phyloP scores from a whole-genome alignment of 208 protist species.

The Herpetomonas tarakana region DNA sequence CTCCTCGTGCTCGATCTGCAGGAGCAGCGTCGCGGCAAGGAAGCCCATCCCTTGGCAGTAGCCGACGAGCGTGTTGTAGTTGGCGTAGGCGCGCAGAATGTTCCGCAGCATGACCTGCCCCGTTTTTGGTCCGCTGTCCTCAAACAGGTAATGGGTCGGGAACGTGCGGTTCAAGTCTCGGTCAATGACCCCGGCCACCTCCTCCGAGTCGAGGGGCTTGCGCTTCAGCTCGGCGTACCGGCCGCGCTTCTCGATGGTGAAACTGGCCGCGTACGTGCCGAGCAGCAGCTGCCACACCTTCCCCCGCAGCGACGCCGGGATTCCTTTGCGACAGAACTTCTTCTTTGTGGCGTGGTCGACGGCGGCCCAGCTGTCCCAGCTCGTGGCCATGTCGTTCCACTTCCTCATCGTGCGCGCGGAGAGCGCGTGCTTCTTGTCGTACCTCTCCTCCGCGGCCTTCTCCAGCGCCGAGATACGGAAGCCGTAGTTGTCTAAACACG shows the following conservation, averaged over 20 bases:
- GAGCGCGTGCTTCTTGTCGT: conserved; percentile 14
- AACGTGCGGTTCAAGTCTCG: conserved; percentile 86
- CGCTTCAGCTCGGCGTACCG: conserved; percentile 31
- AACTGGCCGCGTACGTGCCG: conserved; percentile 21
- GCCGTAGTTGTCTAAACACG: conserved; percentile 61
- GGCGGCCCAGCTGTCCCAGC: conserved; percentile 25
- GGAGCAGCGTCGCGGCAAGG: conserved; percentile 74
- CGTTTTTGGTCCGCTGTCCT: conserved; percentile 9
- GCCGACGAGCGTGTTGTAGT: conserved; percentile 62
- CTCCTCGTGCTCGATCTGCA: conserved; percentile 82
- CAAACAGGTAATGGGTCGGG: conserved; percentile 77
- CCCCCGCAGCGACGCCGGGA: conserved; percentile 50
- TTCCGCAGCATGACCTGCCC: conserved; percentile 64
- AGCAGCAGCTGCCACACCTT: conserved; percentile 74
- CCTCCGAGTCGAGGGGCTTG: conserved; percentile 17
- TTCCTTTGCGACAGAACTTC: conserved; percentile 62
- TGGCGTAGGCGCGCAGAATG: conserved; percentile 81
- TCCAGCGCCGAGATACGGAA: conserved; percentile 64
- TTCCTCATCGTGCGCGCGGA: conserved; percentile 6
- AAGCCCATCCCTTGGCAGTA: conserved; percentile 94
- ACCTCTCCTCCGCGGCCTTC: conserved; percentile 59
- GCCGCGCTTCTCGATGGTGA: conserved; percentile 4
- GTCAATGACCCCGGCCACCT: conserved; percentile 65
- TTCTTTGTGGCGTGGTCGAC: conserved; percentile 31
- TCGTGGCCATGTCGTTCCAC: conserved; percentile 28